phyloP scores from a whole-genome alignment of 108 stramenopile species.

The Cyclostephanos invisitatus region DNA sequence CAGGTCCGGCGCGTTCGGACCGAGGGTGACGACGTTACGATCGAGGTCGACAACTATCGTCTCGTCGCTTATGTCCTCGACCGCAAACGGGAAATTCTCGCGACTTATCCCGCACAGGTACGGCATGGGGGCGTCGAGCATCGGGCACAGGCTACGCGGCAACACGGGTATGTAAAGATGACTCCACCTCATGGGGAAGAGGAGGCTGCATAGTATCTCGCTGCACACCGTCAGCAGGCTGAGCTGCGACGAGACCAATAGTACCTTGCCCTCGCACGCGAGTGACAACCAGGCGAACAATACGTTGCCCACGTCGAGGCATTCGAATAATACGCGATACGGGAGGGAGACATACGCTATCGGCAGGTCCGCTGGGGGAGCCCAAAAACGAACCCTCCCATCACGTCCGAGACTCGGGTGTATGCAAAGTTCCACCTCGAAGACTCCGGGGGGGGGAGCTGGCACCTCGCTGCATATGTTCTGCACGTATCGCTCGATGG shows the following conservation, averaged over 20 bases:
- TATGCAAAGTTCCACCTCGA: conserved; percentile 83
- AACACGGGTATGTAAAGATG: conserved; percentile 86
- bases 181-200: conserved; percentile 96
- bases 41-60: conserved; percentile 92
- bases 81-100: conserved; percentile 73
- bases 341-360: conserved; percentile 93
- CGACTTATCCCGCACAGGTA: conserved; percentile 86
- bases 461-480: conserved; percentile 96
- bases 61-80: conserved; percentile 71
- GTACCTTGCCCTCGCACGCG: conserved; percentile 85
- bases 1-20: conserved; percentile 53
- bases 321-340: conserved; percentile 89
- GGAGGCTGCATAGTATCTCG: conserved; percentile 90
- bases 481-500: conserved; percentile 93
- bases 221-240: conserved; percentile 87
- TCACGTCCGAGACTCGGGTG: conserved; percentile 41
- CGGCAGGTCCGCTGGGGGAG: conserved; percentile 93
- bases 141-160: conserved; percentile 77
- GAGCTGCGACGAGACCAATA: conserved; percentile 84
- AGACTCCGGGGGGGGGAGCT: conserved; percentile 93
- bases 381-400: conserved; percentile 86
- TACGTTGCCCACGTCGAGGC: conserved; percentile 85
- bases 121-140: conserved; percentile 91
- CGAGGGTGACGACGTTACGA: conserved; percentile 70
- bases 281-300: conserved; percentile 78